A percentile compares a stretch with the other conserved stretches of the same genome.
Conservation (phyloP, 495 filamentous ascomycete genomes). For the Aeminium ludgeri region DNA sequence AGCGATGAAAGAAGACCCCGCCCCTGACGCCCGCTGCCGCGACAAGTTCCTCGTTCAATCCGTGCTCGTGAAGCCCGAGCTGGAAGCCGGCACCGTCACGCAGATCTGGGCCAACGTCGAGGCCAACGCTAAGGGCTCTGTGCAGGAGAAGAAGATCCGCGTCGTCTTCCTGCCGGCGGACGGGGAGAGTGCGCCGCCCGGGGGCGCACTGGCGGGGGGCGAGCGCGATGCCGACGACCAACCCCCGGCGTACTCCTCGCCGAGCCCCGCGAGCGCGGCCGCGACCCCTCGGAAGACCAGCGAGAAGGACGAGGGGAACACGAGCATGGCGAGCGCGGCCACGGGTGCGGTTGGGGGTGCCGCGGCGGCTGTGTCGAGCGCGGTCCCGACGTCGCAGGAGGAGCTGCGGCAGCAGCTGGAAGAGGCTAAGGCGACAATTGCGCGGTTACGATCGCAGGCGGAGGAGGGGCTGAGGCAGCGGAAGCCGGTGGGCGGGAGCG, state of each 20-base stretch:
- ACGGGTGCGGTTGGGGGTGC: neutral
- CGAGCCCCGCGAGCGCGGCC: conserved; percentile 9
- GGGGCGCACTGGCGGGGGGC: conserved; percentile 28
- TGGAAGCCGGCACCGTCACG: conserved; percentile 33
- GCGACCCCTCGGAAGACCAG: conserved; percentile 7
- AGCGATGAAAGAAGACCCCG: conserved; percentile 91
- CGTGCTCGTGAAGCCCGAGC: conserved; percentile 64
- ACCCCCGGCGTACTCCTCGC: conserved; percentile 17
- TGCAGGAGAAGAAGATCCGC: conserved; percentile 93
- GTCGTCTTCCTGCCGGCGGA: conserved; percentile 61
- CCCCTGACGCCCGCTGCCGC: conserved; percentile 69
- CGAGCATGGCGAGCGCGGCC: conserved; percentile 18
- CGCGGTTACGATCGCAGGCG: conserved; percentile 50
- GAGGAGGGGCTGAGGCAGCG: conserved; percentile 50
- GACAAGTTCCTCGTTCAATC: conserved; percentile 99
- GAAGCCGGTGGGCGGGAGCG: conserved; percentile 31
- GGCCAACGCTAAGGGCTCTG: conserved; percentile 52
- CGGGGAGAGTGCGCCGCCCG: too few species aligned
- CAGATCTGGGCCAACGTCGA: conserved; percentile 52
- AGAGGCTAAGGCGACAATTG: conserved; percentile 59
- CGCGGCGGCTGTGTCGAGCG: conserved; percentile 13
- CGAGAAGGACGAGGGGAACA: conserved; percentile 14
- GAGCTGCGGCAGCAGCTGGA: conserved; percentile 56
- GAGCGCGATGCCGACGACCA: conserved; percentile 24
- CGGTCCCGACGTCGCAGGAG: conserved; percentile 35